A percentile compares a stretch with the other conserved stretches of the same genome.
Conservation (phyloP, 805 yeast genomes). For the Nakazawaea populi region DNA sequence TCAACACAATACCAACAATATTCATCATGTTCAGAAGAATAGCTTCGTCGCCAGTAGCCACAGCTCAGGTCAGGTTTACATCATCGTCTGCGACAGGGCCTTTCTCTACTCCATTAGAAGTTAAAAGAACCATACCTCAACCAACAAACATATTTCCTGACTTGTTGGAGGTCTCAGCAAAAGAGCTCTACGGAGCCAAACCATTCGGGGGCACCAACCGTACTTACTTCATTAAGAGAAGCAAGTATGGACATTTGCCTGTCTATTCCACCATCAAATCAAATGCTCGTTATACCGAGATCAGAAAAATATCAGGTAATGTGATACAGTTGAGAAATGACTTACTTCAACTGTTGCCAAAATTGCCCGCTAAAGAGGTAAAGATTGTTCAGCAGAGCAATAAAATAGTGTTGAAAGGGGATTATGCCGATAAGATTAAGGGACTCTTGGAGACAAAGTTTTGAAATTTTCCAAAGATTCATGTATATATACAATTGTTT, state of each 20-base stretch:
- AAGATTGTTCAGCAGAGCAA: conserved; percentile 44
- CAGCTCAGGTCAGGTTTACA: conserved; percentile 13
- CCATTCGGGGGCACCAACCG: conserved; percentile 26
- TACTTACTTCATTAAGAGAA: conserved; percentile 40
- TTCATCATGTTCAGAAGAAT: conserved; percentile 1
- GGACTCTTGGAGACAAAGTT: conserved; percentile 24
- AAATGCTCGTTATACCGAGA: conserved; percentile 61
- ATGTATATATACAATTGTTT: background rate
- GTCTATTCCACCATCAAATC: conserved; percentile 67
- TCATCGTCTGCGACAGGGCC: conserved; percentile 9
- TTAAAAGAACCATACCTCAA: background rate
- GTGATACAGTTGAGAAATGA: conserved; percentile 61
- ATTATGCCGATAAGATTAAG: conserved; percentile 30
- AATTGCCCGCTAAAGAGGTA: conserved; percentile 37
- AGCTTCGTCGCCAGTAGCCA: conserved; percentile 1
- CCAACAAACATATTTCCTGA: conserved; percentile 18
- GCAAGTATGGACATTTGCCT: conserved; percentile 69
- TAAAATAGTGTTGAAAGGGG: conserved; percentile 49
- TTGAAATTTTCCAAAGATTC: conserved; percentile 11
- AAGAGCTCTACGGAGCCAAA: conserved; percentile 17
- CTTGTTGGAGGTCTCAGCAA: conserved; percentile 16
- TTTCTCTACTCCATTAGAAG: conserved; percentile 7
- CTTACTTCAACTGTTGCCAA: conserved; percentile 44
- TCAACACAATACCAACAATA: background rate
- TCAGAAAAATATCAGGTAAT: conserved; percentile 68